These are phyloP conservation scores for Aspergillus diversus DNA, from an alignment of 495 filamentous ascomycete genomes.

Conservation along the genomic window DNA sequence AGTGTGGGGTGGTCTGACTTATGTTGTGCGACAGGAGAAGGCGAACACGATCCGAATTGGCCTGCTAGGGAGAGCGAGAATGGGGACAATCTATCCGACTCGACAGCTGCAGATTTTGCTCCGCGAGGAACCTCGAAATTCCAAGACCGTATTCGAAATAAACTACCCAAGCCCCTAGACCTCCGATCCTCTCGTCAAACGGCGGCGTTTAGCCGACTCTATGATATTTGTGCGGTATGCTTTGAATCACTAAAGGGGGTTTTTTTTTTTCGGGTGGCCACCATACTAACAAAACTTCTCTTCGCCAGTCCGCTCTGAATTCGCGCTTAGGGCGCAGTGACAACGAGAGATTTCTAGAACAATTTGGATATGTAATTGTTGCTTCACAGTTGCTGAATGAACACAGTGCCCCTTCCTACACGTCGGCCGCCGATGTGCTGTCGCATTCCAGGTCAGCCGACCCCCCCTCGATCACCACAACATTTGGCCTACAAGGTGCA, in stretches of 20 bases:
- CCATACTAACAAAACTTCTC: slow-evolving; percentile 20
- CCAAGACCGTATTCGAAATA: slow-evolving; percentile 66
- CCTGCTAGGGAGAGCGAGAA: slow-evolving; percentile 46
- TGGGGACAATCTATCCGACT: slow-evolving; percentile 37
- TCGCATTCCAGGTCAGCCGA: slow-evolving; percentile 39
- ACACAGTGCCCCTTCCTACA: slow-evolving; percentile 54
- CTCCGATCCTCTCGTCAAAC: slow-evolving; percentile 56
- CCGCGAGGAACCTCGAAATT: slow-evolving; percentile 72
- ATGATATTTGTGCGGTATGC: slow-evolving; percentile 64
- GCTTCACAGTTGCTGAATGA: slow-evolving; percentile 89
- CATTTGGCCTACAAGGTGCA: slow-evolving; percentile 53
- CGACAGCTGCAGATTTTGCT: slow-evolving; percentile 63
- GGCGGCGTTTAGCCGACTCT: slow-evolving; percentile 52
- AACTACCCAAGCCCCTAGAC: slow-evolving; percentile 63
- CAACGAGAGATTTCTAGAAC: slow-evolving; percentile 87
- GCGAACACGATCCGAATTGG: slow-evolving; percentile 50
- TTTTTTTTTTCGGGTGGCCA: too few species aligned
- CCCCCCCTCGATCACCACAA: slow-evolving; percentile 46
- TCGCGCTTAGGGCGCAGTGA: slow-evolving; percentile 79
- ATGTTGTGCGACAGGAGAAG: slow-evolving; percentile 46
- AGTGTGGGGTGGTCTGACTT: slow-evolving; percentile 25
- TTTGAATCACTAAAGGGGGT: neutral
- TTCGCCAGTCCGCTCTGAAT: slow-evolving; percentile 55
- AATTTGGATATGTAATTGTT: slow-evolving; percentile 93
- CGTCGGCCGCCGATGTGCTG: slow-evolving; percentile 45